Evolutionary conservation across 139 green algal species (phyloP).

Genomic region (Asterochloris erici): DNA sequence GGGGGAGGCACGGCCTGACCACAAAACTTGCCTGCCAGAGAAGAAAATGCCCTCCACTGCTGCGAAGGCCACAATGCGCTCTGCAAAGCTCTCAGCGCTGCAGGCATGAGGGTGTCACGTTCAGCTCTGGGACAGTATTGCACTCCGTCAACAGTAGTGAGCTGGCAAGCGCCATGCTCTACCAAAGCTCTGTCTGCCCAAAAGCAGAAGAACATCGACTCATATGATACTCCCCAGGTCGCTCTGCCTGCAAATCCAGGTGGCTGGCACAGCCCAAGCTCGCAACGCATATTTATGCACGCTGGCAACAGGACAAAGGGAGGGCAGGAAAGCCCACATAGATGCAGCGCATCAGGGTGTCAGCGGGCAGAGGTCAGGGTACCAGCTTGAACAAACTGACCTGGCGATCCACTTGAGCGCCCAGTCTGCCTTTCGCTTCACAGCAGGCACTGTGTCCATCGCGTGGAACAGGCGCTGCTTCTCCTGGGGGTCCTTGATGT

Average conservation of each 20-base stretch:
- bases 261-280: neutral
- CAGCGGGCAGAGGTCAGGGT: neutral
- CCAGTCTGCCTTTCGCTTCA: slow-evolving; percentile 97
- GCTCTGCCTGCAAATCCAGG: no score
- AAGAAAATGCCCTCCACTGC: slow-evolving; percentile 99
- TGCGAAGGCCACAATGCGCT: slow-evolving; percentile 93
- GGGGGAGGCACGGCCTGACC: neutral
- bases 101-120: neutral
- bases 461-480: slow-evolving; percentile 89
- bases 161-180: no score
- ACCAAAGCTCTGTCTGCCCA: no score
- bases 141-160: no score
- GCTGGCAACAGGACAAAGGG: neutral
- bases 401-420: slow-evolving; percentile 93
- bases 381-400: slow-evolving; percentile 20
- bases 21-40: slow-evolving; percentile 56
- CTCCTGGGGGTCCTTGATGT: slow-evolving; percentile 88
- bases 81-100: slow-evolving; percentile 69
- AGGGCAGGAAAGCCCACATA: neutral
- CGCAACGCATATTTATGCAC: neutral
- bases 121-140: no score
- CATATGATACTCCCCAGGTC: no score
- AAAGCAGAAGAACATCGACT: no score
- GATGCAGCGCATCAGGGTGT: neutral
- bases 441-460: slow-evolving; percentile 86